Percentiles rank a stretch among this genome's conserved stretches.
Conservation (phyloP, 306 rosid genomes). For the Cajanus cajan region DNA sequence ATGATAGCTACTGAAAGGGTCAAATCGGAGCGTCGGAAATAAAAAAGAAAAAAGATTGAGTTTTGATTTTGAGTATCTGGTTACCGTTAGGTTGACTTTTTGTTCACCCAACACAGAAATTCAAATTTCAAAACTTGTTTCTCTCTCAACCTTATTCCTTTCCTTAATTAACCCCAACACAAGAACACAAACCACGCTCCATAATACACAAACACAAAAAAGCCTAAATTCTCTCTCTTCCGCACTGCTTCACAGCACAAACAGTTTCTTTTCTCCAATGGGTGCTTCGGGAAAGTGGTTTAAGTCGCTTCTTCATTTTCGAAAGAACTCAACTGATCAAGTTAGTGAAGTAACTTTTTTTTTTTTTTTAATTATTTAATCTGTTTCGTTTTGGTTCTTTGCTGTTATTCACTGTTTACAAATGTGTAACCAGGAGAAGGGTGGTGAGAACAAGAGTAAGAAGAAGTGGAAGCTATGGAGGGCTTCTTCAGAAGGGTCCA, state of each 20-base stretch:
- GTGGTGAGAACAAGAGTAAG: conserved; percentile 47
- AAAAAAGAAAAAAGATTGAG: background rate
- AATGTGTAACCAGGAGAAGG: conserved; percentile 46
- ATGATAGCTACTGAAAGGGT: background rate
- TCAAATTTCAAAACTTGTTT: conserved; percentile 3
- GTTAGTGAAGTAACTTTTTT: conserved; percentile 32
- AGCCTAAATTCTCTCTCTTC: background rate
- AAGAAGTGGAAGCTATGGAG: conserved; percentile 93
- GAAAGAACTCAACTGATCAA: conserved; percentile 48
- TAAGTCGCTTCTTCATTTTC: conserved; percentile 60
- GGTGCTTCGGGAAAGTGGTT: conserved; percentile 85
- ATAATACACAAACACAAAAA: background rate
- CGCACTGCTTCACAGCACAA: background rate
- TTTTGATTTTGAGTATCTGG: background rate
- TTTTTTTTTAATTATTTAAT: background rate
- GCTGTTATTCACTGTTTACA: background rate
- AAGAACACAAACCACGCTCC: background rate
- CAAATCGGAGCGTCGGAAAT: conserved; percentile 1
- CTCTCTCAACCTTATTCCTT: background rate
- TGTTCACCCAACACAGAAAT: background rate
- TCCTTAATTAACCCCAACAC: conserved; percentile 22
- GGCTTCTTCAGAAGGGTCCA: conserved; percentile 54
- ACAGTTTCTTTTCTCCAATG: conserved; percentile 44
- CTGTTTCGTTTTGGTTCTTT: background rate
- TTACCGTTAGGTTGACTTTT: background rate